phyloP scores from a whole-genome alignment of 2,329 filamentous ascomycete species.

The Anisogramma anomala region DNA sequence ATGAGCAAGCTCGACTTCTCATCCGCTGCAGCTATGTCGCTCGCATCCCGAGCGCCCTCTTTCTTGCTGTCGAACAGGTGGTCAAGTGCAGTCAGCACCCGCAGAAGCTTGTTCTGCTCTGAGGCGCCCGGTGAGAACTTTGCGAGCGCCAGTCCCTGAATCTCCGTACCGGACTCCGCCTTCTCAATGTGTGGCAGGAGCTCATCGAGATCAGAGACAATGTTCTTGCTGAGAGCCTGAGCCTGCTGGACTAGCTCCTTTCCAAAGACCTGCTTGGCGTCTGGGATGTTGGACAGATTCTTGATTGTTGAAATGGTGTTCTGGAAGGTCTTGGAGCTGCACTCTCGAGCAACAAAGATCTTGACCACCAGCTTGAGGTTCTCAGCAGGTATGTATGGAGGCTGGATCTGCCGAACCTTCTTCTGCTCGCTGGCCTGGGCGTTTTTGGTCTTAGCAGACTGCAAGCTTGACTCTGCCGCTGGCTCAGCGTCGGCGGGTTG shows the following conservation, averaged over 20 bases:
- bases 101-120: slow-evolving; percentile 89
- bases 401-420: slow-evolving; percentile 52
- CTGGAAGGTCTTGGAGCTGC: slow-evolving; percentile 94
- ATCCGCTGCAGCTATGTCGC: slow-evolving; percentile 17
- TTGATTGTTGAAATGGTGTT: slow-evolving; percentile 98
- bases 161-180: slow-evolving; percentile 81
- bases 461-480: slow-evolving; percentile 11
- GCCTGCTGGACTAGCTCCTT: slow-evolving; percentile 83
- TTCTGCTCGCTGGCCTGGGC: slow-evolving; percentile 31
- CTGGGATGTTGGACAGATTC: slow-evolving; percentile 86
- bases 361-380: slow-evolving; percentile 92
- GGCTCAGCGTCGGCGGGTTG: slow-evolving; percentile 17
- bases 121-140: slow-evolving; percentile 96
- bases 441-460: slow-evolving; percentile 21
- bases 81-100: slow-evolving; percentile 85
- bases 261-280: slow-evolving; percentile 83
- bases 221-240: slow-evolving; percentile 70
- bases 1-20: slow-evolving; percentile 77
- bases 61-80: slow-evolving; percentile 79
- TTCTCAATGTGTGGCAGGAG: slow-evolving; percentile 77
- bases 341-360: slow-evolving; percentile 91
- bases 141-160: slow-evolving; percentile 83
- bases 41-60: slow-evolving; percentile 25
- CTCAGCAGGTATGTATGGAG: slow-evolving; percentile 75
- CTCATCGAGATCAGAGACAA: slow-evolving; percentile 73